Evolutionary conservation across 176 grass and related monocot species (phyloP).

Genomic region (Phoenix roebelenii): DNA sequence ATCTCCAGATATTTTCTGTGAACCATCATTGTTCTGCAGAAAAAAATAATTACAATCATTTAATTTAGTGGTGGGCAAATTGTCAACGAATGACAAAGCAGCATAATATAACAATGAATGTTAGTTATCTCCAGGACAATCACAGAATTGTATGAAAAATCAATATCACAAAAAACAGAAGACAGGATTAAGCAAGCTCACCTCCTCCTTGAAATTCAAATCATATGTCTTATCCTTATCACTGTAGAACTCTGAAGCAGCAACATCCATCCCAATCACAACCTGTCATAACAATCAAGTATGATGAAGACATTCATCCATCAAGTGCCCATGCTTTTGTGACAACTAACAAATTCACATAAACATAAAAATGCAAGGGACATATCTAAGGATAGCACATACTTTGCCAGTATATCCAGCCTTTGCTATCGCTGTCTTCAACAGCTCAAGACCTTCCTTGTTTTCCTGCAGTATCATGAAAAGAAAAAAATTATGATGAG

Average conservation of each 20-base stretch:
- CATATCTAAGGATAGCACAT: background rate
- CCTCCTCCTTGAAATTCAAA: slow-evolving; percentile 94
- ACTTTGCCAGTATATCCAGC: slow-evolving; percentile 96
- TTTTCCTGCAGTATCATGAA: slow-evolving; percentile 53
- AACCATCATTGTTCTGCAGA: slow-evolving; percentile 86
- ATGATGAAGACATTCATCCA: too few relatives aligned
- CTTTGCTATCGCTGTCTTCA: slow-evolving; percentile 84
- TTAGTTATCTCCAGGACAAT: too few relatives aligned
- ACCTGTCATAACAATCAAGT: slow-evolving; percentile 32
- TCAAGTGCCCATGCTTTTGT: too few relatives aligned
- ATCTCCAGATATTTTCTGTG: slow-evolving; percentile 91
- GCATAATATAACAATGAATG: too few relatives aligned
- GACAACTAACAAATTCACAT: too few relatives aligned
- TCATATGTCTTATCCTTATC: slow-evolving; percentile 93
- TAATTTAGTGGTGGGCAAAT: too few relatives aligned
- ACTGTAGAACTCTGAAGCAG: slow-evolving; percentile 87
- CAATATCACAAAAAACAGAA: too few relatives aligned
- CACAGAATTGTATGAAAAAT: too few relatives aligned
- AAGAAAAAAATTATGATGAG: background rate
- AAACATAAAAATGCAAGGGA: too few relatives aligned
- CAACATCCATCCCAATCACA: slow-evolving; percentile 99
- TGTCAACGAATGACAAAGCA: too few relatives aligned
- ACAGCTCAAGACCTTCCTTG: slow-evolving; percentile 90
- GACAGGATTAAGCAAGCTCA: slow-evolving; percentile 1
- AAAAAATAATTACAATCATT: background rate